Base-by-base conservation (phyloP, 176 grass and related monocot genomes). In the Carex cristatella region DNA sequence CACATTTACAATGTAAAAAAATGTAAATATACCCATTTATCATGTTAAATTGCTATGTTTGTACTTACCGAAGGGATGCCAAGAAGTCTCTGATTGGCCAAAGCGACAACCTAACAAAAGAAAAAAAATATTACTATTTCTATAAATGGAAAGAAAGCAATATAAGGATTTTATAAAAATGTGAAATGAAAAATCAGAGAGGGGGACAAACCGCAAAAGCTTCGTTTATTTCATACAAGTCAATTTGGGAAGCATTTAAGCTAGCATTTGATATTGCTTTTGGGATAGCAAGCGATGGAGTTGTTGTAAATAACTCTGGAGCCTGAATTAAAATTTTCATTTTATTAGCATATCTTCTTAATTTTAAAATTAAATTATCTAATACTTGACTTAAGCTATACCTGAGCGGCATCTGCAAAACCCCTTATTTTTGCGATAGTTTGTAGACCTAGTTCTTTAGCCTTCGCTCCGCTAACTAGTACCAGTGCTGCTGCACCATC, bases 201-300 rank as follows among this genome's bases (percentile, higher is more conserved):
- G 62, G 42, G 30, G 81, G 84, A 23, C 87, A 78, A 87, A 98
- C 95, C 13, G 93, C 85, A 38, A 98, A 98, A 56, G 95, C 95
- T 84, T 98, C 95, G 55, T 98, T 98, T 85, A 98, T 95, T 85
- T 95, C 95, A 81, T 92, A 98, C 76, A 92, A 95, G 87, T 98
- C 88, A 60, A 98, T 89, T 84, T 98, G 86, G 9, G 95, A 93
- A 85, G 87, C 82, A 80, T 93, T 88, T 74, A 98, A 92, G 57
- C 88, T 85, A 1, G 95, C 85, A 89, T 87, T 90, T 74, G 91
- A 91, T 92, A 98, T 85, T 61, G 95, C 93, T 89, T 98, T 98
- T 33, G 95, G 95, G 85, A 98, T 98, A 76, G 95, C 91, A 79
- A 98, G 95, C 76, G 95, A 91, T 8, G 95, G 95, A 48, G 95